Percentiles rank a stretch among this genome's conserved stretches.
Conservation (phyloP, 2,329 filamentous ascomycete genomes). For the Alternaria tenuissima region DNA sequence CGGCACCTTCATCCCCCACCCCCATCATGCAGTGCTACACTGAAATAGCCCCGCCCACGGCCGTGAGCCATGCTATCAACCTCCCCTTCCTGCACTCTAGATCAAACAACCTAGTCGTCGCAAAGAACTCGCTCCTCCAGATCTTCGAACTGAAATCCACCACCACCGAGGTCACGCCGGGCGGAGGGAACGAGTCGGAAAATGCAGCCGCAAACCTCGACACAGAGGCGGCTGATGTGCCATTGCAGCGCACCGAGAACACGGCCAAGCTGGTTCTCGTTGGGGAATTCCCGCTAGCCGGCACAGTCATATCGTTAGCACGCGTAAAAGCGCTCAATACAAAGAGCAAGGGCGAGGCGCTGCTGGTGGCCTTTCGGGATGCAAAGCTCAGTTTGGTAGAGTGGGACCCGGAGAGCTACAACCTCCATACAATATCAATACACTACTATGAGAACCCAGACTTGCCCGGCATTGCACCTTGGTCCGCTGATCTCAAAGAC, state of each 20-base stretch:
- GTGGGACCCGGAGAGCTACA: slow-evolving; percentile 85
- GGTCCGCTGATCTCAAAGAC: slow-evolving; percentile 77
- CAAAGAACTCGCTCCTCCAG: slow-evolving; percentile 91
- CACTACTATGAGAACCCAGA: slow-evolving; percentile 99
- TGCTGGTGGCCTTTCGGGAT: slow-evolving; percentile 86
- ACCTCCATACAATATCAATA: slow-evolving; percentile 88
- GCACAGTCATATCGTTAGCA: slow-evolving; percentile 83
- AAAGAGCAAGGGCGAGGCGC: slow-evolving; percentile 81
- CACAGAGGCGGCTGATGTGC: slow-evolving; percentile 56
- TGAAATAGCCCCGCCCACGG: slow-evolving; percentile 91
- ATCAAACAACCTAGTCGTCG: slow-evolving; percentile 86
- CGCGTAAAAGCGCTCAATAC: slow-evolving; percentile 76
- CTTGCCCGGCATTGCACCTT: slow-evolving; percentile 76
- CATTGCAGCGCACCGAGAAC: slow-evolving; percentile 67
- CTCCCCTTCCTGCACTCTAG: slow-evolving; percentile 79
- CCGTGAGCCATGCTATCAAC: slow-evolving; percentile 86
- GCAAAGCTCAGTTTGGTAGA: slow-evolving; percentile 92
- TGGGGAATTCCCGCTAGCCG: slow-evolving; percentile 82
- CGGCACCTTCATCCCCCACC: slow-evolving; percentile 1
- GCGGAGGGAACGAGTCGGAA: slow-evolving; percentile 53
- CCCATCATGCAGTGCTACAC: slow-evolving; percentile 91
- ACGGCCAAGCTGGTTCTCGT: slow-evolving; percentile 83
- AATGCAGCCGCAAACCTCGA: slow-evolving; percentile 55
- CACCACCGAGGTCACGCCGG: slow-evolving; percentile 64
- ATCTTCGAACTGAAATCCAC: slow-evolving; percentile 80